Conservation (phyloP, 192 early-diverging fungal genomes). For the Entomortierella parvispora region DNA sequence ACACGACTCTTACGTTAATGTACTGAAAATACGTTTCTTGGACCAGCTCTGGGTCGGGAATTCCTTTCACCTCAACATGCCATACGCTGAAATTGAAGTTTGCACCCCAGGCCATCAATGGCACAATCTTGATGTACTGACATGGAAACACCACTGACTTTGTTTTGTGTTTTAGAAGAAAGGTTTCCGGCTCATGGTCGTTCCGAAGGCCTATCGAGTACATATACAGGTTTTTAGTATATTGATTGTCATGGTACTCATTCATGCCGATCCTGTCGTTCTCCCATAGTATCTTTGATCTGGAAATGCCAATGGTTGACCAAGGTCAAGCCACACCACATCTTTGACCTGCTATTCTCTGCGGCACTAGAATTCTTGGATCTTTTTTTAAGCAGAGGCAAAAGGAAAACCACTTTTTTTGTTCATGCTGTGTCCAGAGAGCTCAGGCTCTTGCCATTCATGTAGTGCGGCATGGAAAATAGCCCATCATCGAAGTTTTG, state of each 20-base stretch:
- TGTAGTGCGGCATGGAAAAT: too few species aligned
- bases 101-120: conserved; percentile 87
- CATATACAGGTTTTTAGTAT: neutral
- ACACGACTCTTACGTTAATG: conserved; percentile 66
- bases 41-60: conserved; percentile 73
- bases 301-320: too few species aligned
- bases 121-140: conserved; percentile 94
- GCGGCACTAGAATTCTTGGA: too few species aligned
- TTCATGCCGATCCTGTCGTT: too few species aligned
- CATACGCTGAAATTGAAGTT: conserved; percentile 98
- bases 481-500: too few species aligned
- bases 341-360: too few species aligned
- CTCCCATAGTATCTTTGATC: too few species aligned
- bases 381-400: too few species aligned
- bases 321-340: too few species aligned
- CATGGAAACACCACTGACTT: conserved; percentile 87
- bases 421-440: too few species aligned
- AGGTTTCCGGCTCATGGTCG: conserved; percentile 86
- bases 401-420: too few species aligned
- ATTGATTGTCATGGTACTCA: neutral
- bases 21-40: conserved; percentile 71
- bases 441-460: too few species aligned
- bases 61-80: conserved; percentile 90
- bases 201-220: conserved; percentile 61
- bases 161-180: conserved; percentile 80